Evolutionary conservation across 2,329 filamentous ascomycete genomes (phyloP).

Genomic region (Aspergillus udagawae): DNA sequence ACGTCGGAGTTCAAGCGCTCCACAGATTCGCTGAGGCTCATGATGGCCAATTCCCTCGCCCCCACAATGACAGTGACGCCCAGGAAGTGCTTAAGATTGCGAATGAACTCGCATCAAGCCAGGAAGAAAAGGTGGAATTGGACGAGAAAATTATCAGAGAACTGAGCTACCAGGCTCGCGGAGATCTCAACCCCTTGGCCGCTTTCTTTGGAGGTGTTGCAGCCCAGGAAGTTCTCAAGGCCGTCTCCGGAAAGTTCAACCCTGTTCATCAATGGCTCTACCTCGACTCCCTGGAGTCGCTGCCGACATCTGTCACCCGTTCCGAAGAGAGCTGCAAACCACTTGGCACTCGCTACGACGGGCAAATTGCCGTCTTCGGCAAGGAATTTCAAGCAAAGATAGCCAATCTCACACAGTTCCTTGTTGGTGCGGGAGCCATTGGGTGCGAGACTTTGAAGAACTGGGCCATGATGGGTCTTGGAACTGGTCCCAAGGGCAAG

Average conservation of each 20-base stretch:
- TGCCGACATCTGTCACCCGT: conserved; percentile 70
- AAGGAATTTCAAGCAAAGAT: conserved; percentile 92
- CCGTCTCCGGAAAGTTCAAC: conserved; percentile 94
- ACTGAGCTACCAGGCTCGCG: conserved; percentile 87
- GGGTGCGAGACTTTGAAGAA: conserved; percentile 99
- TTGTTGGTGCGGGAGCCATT: conserved; percentile 94
- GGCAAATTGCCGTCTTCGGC: conserved; percentile 94
- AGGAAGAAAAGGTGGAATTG: conserved; percentile 71
- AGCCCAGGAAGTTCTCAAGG: conserved; percentile 93
- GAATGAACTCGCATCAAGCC: conserved; percentile 63
- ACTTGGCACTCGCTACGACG: conserved; percentile 81
- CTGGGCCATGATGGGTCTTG: conserved; percentile 98
- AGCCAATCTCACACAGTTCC: conserved; percentile 82
- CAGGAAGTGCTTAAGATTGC: conserved; percentile 70
- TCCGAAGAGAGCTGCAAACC: conserved; percentile 88
- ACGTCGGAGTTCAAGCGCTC: conserved; percentile 87
- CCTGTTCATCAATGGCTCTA: conserved; percentile 96
- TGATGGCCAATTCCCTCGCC: conserved; percentile 67
- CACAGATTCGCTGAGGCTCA: conserved; percentile 77
- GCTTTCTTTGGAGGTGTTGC: conserved; percentile 92
- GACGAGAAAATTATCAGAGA: conserved; percentile 92
- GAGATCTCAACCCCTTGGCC: conserved; percentile 87
- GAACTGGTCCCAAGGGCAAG: conserved; percentile 79
- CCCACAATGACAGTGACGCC: conserved; percentile 82
- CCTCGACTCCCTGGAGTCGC: conserved; percentile 94